These are phyloP conservation scores for Closterium sp. DNA, from an alignment of 139 green algal species.

Conservation along the genomic window DNA sequence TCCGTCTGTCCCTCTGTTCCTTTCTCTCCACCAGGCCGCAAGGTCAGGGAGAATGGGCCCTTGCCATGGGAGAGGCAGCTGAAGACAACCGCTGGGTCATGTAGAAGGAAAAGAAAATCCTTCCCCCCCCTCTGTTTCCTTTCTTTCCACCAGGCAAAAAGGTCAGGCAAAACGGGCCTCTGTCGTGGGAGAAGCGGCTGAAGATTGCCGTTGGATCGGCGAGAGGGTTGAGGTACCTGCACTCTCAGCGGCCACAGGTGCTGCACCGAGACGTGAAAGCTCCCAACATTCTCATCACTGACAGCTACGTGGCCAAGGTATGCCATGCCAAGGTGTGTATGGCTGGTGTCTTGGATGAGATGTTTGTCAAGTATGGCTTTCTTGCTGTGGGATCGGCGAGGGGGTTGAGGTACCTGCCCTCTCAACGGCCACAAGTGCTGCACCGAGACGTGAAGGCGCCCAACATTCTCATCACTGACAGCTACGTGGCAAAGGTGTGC, in stretches of 20 bases:
- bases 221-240: constrained; percentile 29
- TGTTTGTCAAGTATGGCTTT: too few species aligned
- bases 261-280: constrained; percentile 19
- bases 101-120: too few species aligned
- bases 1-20: neutral
- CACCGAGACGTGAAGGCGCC: too few species aligned
- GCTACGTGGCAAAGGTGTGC: too few species aligned
- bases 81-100: neutral
- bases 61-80: constrained; percentile 5
- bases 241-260: constrained; percentile 15
- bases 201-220: constrained; percentile 6
- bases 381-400: neutral
- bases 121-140: neutral
- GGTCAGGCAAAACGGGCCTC: neutral
- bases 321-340: neutral
- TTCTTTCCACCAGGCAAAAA: neutral
- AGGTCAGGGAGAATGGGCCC: neutral
- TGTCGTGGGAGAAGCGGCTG: constrained; percentile 15
- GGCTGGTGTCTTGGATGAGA: too few species aligned
- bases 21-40: neutral
- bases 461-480: too few species aligned
- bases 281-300: constrained; percentile 21
- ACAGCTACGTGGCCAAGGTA: constrained; percentile 14
- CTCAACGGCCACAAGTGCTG: neutral
- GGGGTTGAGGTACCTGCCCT: constrained; percentile 33